Conservation (phyloP, 129 eudicot genomes). For the Flaveria linearis region DNA sequence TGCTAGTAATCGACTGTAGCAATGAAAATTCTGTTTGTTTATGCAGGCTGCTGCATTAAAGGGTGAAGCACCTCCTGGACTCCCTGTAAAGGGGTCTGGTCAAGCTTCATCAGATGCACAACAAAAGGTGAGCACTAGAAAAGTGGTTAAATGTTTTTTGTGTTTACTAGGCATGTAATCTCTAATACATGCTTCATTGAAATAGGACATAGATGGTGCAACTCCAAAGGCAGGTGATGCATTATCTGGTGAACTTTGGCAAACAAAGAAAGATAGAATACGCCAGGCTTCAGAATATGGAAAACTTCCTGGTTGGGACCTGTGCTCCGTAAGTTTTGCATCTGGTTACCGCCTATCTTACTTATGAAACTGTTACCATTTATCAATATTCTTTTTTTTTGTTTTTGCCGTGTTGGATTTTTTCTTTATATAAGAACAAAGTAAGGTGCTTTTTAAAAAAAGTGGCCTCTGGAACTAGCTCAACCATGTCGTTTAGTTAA, state of each 20-base stretch:
- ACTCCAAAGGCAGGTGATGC: constrained; percentile 82
- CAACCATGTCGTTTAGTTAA: neutral
- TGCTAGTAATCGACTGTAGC: neutral
- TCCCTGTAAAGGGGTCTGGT: constrained; percentile 93
- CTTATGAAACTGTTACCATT: neutral
- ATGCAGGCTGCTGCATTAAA: constrained; percentile 93
- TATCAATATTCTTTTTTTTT: neutral
- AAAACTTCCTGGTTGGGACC: constrained; percentile 95
- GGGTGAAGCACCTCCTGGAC: constrained; percentile 98
- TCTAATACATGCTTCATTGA: constrained; percentile 19
- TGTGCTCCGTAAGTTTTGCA: constrained; percentile 81
- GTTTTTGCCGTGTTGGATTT: neutral
- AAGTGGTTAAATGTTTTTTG: neutral
- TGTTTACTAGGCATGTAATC: neutral
- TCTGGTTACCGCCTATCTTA: constrained; percentile 4
- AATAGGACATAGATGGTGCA: constrained; percentile 78
- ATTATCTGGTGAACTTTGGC: constrained; percentile 98
- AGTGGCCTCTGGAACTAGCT: neutral
- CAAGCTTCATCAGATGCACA: constrained; percentile 91
- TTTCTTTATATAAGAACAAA: neutral
- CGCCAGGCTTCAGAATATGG: constrained; percentile 80
- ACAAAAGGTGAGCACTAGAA: constrained; percentile 56
- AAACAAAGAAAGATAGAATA: constrained; percentile 81
- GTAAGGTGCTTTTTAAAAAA: neutral
- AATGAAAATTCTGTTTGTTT: constrained; percentile 11